Base-by-base conservation (phyloP, 1,284 basidiomycete genomes). In the Tetrapyrgos nigripes region DNA sequence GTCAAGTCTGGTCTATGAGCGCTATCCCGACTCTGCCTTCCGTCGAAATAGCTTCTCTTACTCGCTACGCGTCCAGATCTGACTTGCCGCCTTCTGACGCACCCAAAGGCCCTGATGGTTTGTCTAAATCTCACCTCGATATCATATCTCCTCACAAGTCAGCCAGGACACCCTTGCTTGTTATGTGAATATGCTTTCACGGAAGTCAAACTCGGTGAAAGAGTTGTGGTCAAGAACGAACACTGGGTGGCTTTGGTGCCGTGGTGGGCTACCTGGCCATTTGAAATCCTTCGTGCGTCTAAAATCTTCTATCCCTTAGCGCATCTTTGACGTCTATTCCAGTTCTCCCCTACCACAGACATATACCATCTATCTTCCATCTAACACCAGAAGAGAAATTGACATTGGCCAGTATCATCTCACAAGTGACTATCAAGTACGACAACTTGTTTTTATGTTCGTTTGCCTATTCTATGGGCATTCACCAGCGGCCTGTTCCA, bases 201-300 rank as follows among this genome's bases (percentile, higher is more conserved):
- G 47, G 96, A 98, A 72, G 76, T 89, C 0, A 69, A 70, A 29
- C 66, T 79, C 17, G 75, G 80, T 4, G 76, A 81, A 49, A 82
- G 85, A 19, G 77, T 96, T 24, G 89, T 97, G 2, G 74, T 88
- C 31, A 81, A 83, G 71, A 93, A 94, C 66, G 82, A 89, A 3
- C 82, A 94, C 67, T 98, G 95, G 85, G 80, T 94, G 4, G 94
- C 90, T 0, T 70, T 98, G 4, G 94, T 98, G 0, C 96, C 96
- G 1, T 98, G 93, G 87, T 98, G 96, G 96, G 96, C 96, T 1
- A 85, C 88, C 28, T 98, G 96, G 96, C 96, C 96, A 0, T 98
- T 91, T 69, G 96, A 98, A 73, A 81, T 92, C 14, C 77, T 98
- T 60, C 74, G 92, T 92, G 64, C 64, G 83, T 31, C 27, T 51